Base-by-base conservation (phyloP, 2,329 filamentous ascomycete genomes). In the Colletotrichum tropicale region DNA sequence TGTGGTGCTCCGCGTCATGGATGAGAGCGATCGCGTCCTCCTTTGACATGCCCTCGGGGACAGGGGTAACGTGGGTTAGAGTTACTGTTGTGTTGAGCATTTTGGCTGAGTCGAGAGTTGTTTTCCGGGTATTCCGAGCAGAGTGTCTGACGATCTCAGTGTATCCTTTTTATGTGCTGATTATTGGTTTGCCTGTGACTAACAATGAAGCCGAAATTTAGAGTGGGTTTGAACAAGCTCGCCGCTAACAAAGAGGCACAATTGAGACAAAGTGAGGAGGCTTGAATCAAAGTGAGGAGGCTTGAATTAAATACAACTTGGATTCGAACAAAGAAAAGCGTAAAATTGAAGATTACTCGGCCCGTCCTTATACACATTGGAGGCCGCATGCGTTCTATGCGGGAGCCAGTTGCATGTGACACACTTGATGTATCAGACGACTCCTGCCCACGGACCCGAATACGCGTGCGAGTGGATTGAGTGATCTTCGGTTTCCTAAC, bases 1-100 rank as follows among this genome's bases (percentile, higher is more conserved):
- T 84, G 81, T 90, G 89, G 82, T 88, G 88, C 38, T 84, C 84
- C 78, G 90, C 88, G 78, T 89, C 86, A 30, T 90, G 89, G 34
- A 91, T 87, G 69, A 86, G 83, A 32, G 84, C 81, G 36, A 91
- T 79, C n/a, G 82, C 86, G 60, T 84, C 82, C 26, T 83, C 78
- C 16, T 77, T 80, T 43, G 85, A 79, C 48, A 81, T 80, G 34
- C 81, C 84, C 3, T 80, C 75, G 0, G 89, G 88, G 71, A 91
- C 81, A 68, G 83, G 78, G 34, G 87, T 86, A 48, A 80, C 79
- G 81, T 90, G 88, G 67, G 81, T 78, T 21, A 91, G 71, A 36
- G 82, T 84, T 34, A 84, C 84, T 8, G 85, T 86, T 48, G 85
- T 85, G 76, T 82, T 87, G 79, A 91, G 84, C 83, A 90, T 81